These are phyloP conservation scores for Solidago caesia DNA, from an alignment of 129 eudicot species.

Conservation along the genomic window DNA sequence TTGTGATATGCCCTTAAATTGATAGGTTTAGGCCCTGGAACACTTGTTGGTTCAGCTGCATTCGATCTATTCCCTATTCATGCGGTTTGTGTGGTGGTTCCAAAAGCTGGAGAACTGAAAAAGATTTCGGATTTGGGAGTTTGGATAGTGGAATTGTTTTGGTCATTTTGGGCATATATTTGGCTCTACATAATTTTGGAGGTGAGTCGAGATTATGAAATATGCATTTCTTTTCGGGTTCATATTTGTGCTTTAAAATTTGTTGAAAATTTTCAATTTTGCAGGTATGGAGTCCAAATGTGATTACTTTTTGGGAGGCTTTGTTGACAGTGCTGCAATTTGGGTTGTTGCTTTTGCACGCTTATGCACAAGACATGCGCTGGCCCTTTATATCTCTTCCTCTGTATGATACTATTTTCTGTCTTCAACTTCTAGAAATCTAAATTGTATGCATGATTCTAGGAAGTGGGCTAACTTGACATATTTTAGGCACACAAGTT, in stretches of 20 bases:
- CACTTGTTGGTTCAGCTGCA: conserved; percentile 99
- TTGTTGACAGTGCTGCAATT: conserved; percentile 75
- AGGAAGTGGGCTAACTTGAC: neutral
- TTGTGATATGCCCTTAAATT: conserved; percentile 17
- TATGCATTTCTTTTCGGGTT: neutral
- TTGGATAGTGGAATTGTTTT: conserved; percentile 88
- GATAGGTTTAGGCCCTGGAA: conserved; percentile 95
- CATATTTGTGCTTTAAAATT: neutral
- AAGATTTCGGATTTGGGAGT: conserved; percentile 96
- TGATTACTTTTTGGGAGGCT: conserved; percentile 83
- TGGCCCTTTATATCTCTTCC: conserved; percentile 91
- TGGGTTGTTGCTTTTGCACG: conserved; percentile 77
- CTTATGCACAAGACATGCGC: conserved; percentile 93
- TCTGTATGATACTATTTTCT: conserved; percentile 48
- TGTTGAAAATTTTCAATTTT: neutral
- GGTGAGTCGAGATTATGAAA: conserved; percentile 35
- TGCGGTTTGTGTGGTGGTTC: conserved; percentile 97
- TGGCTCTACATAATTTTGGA: conserved; percentile 81
- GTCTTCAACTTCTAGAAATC: neutral
- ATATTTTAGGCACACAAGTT: neutral
- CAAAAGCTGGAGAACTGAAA: conserved; percentile 90
- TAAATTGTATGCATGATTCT: neutral
- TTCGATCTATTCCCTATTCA: conserved; percentile 94
- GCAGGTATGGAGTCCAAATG: conserved; percentile 85
- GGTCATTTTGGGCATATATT: conserved; percentile 98